Base-by-base conservation (phyloP, 805 yeast genomes). In the Zygosaccharomyces pseudorouxii region DNA sequence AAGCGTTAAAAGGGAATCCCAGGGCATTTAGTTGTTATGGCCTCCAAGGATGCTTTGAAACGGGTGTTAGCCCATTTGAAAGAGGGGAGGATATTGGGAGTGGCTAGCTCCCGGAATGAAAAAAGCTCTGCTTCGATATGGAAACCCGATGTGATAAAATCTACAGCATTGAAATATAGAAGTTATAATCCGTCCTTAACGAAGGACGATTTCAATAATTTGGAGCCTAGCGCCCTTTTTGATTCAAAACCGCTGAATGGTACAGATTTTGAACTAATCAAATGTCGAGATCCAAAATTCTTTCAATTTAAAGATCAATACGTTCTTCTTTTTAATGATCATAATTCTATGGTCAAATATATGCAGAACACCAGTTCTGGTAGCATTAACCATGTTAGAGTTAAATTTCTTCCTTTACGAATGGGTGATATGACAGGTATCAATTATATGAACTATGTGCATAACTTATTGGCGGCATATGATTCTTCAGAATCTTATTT, bases 221-320 rank as follows among this genome's bases (percentile, higher is more conserved):
- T 58, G 9, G 14, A 47, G 9, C 45, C 46, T n/a, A 39, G 44
- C 19, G 33, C 22, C 10, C 28, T 38, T 5, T 30, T 36, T 10
- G 16, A 28, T 22, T 22, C 23, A 2, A 18, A 38, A 8, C 20
- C 42, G 8, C 5, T 3, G 2, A 28, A 37, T 10, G 44, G 23
- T 7, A 46, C 20, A 14, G 37, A 41, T 7, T 57, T 60, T 22
- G 47, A 49, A 19, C 47, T 62, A 16, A 40, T 62, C 12, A 58
- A 56, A 39, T 48, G 48, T 9, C 55, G 68, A 42, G 66, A 65
- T 38, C 65, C 65, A 5, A 53, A 53, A 41, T 63, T 52, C 45
- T 63, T 65, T 44, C 62, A 61, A 45, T 65, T 65, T 42, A 53
- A 50, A 22, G 65, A 64, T 47, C 47, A 55, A 22, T 65, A 64